Evolutionary conservation across 2,329 filamentous ascomycete species (phyloP), one percentile per base, ranked within the genome.

Genomic region (Rutstroemia sp.): DNA sequence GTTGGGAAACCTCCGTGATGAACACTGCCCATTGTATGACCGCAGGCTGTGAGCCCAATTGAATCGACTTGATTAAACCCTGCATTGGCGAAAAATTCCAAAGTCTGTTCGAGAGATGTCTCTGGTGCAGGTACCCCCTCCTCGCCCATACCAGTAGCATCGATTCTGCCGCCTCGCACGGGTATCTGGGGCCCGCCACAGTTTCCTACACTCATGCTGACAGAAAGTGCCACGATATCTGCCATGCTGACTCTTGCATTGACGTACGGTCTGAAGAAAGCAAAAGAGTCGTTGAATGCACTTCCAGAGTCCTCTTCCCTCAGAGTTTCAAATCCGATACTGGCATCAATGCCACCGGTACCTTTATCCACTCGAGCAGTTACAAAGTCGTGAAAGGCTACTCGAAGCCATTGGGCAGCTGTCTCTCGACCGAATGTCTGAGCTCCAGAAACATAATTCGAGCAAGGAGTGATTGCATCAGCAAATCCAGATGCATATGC

Each of bases 371-470:
- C 67, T 62, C 79, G 80, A 25, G 72, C 77, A 4, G 80, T 81
- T 4, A 80, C 72, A 73, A 81, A 79, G 65, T 85, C 82, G 67
- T 84, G 82, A 59, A 85, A 85, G 19, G 76, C 80, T 9, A 78
- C 75, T 37, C 82, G 74, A 39, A 85, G 69, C 81, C 81, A 85
- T 66, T 84, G 79, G 5, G 80, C 80, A 16, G 64, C 58, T 18
- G 58, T 63, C 49, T 61, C 73, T 48, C 81, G 76, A 27, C 80
- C 81, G 1, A 77, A 71, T 0, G 76, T 79, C 0, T 76, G 74
- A 5, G 74, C 72, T 57, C 79, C 74, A 0, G 74, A 74, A 5
- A 76, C 74, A 61, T 79, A 74, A 58, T 75, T 80, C 41, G 73
- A 72, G 69, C 82, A 85, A 2, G 81, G 81, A 37, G 74, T 79